Evolutionary conservation across 495 filamentous ascomycete species (phyloP).

Genomic region (Neurospora sp.): DNA sequence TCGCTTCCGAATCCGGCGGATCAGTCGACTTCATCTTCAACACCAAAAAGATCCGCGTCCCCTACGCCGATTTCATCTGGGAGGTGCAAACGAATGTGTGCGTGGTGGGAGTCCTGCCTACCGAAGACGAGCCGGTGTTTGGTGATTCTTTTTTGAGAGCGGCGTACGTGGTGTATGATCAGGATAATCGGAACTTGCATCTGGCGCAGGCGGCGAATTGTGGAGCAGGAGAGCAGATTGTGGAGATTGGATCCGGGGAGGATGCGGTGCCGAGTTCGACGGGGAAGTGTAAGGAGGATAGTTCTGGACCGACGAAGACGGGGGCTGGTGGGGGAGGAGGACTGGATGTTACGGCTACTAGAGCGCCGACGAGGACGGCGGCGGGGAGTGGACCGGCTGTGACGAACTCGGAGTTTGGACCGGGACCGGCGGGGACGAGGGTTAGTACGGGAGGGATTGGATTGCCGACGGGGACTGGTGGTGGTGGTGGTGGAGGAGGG

Average conservation of each 20-base stretch:
- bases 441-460: background rate
- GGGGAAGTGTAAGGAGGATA: slow-evolving; percentile 8
- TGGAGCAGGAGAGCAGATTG: slow-evolving; percentile 10
- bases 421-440: slow-evolving; percentile 8
- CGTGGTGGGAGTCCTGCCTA: slow-evolving; percentile 16
- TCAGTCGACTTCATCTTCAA: slow-evolving; percentile 52
- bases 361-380: slow-evolving; percentile 3
- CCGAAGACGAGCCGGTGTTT: slow-evolving; percentile 17
- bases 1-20: slow-evolving; percentile 36
- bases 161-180: slow-evolving; percentile 27
- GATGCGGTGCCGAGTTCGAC: slow-evolving; percentile 10
- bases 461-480: background rate
- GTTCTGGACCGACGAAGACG: slow-evolving; percentile 1
- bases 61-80: slow-evolving; percentile 52
- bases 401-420: slow-evolving; percentile 5
- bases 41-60: slow-evolving; percentile 43
- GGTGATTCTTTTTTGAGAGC: slow-evolving; percentile 24
- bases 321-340: background rate
- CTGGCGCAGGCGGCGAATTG: slow-evolving; percentile 28
- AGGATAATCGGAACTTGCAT: slow-evolving; percentile 25
- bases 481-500: background rate
- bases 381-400: background rate
- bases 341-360: slow-evolving; percentile 7
- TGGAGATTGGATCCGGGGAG: slow-evolving; percentile 10
- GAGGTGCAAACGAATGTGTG: slow-evolving; percentile 19